These are phyloP conservation scores for Neurospora sp. DNA, from an alignment of 495 filamentous ascomycete species.

Conservation along the genomic window DNA sequence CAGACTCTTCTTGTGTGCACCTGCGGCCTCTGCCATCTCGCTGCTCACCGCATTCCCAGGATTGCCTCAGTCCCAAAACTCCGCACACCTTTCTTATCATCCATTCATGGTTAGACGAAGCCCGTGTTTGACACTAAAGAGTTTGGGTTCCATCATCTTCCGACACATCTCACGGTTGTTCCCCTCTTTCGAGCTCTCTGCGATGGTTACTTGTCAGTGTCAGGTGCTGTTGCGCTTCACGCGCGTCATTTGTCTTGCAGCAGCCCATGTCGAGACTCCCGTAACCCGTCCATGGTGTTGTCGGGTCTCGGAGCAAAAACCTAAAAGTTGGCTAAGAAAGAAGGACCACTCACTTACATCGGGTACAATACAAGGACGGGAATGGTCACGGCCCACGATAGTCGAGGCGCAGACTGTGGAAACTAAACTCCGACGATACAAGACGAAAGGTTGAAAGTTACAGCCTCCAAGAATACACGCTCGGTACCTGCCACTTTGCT, in stretches of 20 bases:
- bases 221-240: constrained; percentile 9
- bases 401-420: not conserved
- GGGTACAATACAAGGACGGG: not conserved
- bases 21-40: not conserved
- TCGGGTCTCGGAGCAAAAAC: not conserved
- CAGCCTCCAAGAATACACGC: not conserved
- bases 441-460: not conserved
- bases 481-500: not conserved
- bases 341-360: not conserved
- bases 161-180: not conserved
- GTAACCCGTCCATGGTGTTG: not conserved
- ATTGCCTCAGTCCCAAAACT: not conserved
- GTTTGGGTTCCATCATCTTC: not conserved
- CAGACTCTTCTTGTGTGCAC: not conserved
- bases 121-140: not conserved
- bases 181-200: constrained; percentile 1
- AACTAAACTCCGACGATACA: not conserved
- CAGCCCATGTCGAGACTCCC: not conserved
- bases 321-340: not conserved
- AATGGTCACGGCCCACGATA: not conserved
- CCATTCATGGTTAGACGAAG: not conserved
- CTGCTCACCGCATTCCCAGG: not conserved
- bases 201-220: not conserved
- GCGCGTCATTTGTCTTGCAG: constrained; percentile 7
- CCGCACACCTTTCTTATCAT: not conserved